Conservation (phyloP, 164 flowering plant species). For the Sedum album region DNA sequence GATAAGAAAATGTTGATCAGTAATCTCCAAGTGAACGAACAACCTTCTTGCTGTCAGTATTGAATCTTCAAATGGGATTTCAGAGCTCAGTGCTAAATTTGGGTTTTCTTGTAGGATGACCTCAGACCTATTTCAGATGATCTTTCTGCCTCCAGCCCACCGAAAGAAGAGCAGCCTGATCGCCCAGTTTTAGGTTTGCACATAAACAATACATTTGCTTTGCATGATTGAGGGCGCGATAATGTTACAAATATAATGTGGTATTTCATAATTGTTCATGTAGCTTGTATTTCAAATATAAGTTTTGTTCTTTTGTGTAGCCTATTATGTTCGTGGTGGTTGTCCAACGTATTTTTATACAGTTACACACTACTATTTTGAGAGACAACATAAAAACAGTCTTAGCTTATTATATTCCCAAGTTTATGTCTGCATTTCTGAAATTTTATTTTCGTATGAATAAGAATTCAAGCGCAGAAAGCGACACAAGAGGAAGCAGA, state of each 20-base stretch:
- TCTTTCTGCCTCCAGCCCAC: constrained; percentile 35
- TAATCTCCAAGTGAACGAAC: neutral
- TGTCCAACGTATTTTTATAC: neutral
- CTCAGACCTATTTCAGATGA: constrained; percentile 24
- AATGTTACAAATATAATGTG: too few relatives aligned
- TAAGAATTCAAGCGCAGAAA: constrained; percentile 69
- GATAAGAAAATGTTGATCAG: neutral
- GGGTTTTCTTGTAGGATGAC: neutral
- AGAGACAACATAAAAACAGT: neutral
- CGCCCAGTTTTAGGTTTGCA: constrained; percentile 29
- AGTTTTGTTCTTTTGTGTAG: neutral
- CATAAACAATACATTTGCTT: neutral
- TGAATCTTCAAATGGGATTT: neutral
- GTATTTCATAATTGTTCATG: neutral
- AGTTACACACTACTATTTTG: neutral
- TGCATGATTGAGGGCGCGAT: neutral
- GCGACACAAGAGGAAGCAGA: constrained; percentile 65
- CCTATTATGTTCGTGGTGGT: neutral
- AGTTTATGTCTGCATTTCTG: neutral
- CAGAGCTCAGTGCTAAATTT: neutral
- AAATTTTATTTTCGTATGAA: constrained; percentile 12
- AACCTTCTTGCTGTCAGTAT: neutral
- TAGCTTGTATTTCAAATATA: neutral
- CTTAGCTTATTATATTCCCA: neutral
- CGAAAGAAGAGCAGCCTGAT: constrained; percentile 27